Base-by-base conservation (phyloP, 805 yeast genomes). In the Ogataea thermomethanolica region DNA sequence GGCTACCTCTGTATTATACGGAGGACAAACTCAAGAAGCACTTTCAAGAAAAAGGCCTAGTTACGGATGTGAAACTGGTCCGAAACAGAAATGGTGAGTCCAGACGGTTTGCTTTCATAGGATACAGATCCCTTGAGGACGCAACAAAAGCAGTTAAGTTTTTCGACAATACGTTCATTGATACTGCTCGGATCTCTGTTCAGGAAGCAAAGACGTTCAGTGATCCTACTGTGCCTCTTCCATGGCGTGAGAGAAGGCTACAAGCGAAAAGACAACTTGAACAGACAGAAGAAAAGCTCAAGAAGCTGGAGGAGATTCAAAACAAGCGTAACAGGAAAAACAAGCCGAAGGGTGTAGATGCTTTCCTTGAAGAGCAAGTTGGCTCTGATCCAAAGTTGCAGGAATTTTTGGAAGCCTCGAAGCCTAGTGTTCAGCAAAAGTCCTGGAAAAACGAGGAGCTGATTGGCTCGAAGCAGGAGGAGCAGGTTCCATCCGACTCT, bases 41-140 rank as follows among this genome's bases (percentile, higher is more conserved):
- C 56, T 91, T 91, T 56, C 59, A 65, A 21, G 46, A 54, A 35
- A 48, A 71, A 40, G 85, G 87, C 8, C 29, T 47, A 8, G 87
- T 90, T 22, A 86, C 97, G 0, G 99, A 93, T 73, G 90, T 87
- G 27, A 88, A 85, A 61, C 70, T 93, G 26, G 76, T 89, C 75
- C 82, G 76, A 53, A 86, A 83, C 49, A 72, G 83, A 51, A 78
- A 77, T 50, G 99, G 99, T 20, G 84, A 82, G 54, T 84, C 95
- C 8, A 78, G 99, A 63, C 72, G 95, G 52, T 93, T 93, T 70
- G 98, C 96, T 6, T 93, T 93, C 54, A 70, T 93, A 37, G 99
- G 99, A 1, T 93, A 76, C 62, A 81, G 79, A 53, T 70, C 79
- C n/a, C 69, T 65, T 13, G 71, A 65, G 9, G 95, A 85, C 54